Percentiles rank a stretch among this genome's conserved stretches.
These are phyloP conservation scores for Candida qinlingensis DNA, from an alignment of 805 yeast genomes.

Conservation along the genomic window DNA sequence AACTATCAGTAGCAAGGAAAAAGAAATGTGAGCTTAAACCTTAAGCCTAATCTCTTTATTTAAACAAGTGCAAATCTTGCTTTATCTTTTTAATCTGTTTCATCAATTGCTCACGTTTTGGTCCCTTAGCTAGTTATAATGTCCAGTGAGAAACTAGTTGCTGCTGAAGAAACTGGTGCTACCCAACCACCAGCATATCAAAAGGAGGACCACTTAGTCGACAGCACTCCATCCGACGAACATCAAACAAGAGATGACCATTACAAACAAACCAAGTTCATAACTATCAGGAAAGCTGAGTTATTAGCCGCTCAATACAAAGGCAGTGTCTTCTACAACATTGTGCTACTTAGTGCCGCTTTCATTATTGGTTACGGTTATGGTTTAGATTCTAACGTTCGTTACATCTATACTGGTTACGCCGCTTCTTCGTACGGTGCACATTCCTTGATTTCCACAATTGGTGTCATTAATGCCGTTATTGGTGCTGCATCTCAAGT, in stretches of 20 bases:
- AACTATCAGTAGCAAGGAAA: background rate
- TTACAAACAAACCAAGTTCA: slow-evolving; percentile 26
- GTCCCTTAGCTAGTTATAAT: no score
- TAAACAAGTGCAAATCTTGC: no score
- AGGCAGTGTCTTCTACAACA: slow-evolving; percentile 27
- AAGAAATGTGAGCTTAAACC: background rate
- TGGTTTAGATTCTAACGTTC: slow-evolving; percentile 46
- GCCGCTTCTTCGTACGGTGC: slow-evolving; percentile 50
- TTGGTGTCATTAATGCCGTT: slow-evolving; percentile 52
- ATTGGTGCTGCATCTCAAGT: slow-evolving; percentile 66
- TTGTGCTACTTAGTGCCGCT: slow-evolving; percentile 36
- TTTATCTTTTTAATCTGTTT: no score
- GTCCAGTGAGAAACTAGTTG: no score
- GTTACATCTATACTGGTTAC: slow-evolving; percentile 44
- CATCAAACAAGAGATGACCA: slow-evolving; percentile 1
- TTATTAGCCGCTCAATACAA: slow-evolving; percentile 41
- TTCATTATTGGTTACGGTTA: slow-evolving; percentile 50
- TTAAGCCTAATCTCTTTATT: no score
- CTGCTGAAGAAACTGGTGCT: no score
- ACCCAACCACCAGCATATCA: no score
- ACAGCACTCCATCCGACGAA: background rate
- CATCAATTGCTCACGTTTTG: no score
- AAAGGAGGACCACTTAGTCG: background rate
- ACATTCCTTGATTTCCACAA: slow-evolving; percentile 55
- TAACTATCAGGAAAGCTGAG: slow-evolving; percentile 47